Evolutionary conservation across 495 filamentous ascomycete species (phyloP).

Genomic region (Penicillium bovifimosum): DNA sequence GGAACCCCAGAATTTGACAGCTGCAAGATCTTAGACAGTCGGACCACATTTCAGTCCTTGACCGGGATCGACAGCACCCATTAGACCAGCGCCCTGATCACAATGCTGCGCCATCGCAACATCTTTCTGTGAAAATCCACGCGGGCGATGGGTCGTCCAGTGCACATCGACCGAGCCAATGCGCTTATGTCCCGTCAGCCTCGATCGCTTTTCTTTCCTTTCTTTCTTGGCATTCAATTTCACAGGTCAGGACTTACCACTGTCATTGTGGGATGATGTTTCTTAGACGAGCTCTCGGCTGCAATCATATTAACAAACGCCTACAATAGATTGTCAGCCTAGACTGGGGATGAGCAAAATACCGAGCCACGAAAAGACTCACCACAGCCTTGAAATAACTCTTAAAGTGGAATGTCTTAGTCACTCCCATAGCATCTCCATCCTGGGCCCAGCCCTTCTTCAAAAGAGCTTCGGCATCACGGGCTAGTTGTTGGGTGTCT

Average conservation of each 20-base stretch:
- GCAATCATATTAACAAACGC: conserved; percentile 39
- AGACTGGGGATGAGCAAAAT: not conserved
- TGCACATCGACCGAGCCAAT: conserved; percentile 44
- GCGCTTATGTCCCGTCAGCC: conserved; percentile 27
- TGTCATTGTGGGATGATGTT: conserved; percentile 46
- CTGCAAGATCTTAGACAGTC: not conserved
- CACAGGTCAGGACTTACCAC: conserved; percentile 25
- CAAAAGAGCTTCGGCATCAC: conserved; percentile 22
- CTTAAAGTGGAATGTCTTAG: conserved; percentile 44
- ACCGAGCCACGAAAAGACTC: conserved; percentile 9
- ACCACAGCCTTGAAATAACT: conserved; percentile 44
- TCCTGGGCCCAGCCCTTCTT: conserved; percentile 37
- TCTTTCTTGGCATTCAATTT: not conserved
- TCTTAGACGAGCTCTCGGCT: conserved; percentile 37
- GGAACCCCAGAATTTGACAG: not conserved
- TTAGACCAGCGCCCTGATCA: conserved; percentile 48
- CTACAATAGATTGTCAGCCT: conserved; percentile 13
- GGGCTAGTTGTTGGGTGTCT: conserved; percentile 24
- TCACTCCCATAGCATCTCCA: conserved; percentile 32
- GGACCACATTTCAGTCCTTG: conserved; percentile 36
- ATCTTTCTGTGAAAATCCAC: conserved; percentile 66
- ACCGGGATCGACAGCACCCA: conserved; percentile 34
- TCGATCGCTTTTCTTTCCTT: conserved; percentile 2
- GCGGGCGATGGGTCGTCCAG: conserved; percentile 72
- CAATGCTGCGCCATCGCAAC: conserved; percentile 60